Evolutionary conservation across 768 basidiomycete species (phyloP).

Genomic region (Coprinopsis marcescibilis): DNA sequence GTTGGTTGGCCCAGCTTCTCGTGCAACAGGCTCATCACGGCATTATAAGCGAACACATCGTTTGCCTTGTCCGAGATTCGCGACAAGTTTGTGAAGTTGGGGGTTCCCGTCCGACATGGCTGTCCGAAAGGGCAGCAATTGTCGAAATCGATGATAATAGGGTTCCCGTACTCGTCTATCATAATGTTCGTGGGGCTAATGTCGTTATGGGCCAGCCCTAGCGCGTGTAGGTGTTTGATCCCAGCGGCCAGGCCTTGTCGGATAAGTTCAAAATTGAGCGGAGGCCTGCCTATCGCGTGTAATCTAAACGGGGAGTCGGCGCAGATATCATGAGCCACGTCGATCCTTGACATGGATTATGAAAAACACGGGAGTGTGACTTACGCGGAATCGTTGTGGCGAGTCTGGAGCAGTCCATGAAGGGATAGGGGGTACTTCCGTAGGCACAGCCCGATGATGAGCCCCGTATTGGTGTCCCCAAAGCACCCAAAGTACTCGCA

Average conservation of each 20-base stretch:
- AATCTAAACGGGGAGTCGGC: too few relatives aligned
- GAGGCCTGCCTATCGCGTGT: constrained; percentile 3
- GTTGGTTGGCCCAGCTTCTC: too few relatives aligned
- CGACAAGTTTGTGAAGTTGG: constrained; percentile 13
- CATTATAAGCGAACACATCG: constrained; percentile 11
- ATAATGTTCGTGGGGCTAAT: constrained; percentile 22
- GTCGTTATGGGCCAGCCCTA: constrained; percentile 23
- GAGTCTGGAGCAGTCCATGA: constrained; percentile 8
- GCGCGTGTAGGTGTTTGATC: constrained; percentile 16
- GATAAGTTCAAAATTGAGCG: constrained; percentile 10
- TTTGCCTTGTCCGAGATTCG: constrained; percentile 11
- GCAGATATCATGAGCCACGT: too few relatives aligned
- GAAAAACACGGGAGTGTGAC: too few relatives aligned
- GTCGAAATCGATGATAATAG: constrained; percentile 23
- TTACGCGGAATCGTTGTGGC: constrained; percentile 8
- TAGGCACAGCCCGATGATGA: constrained; percentile 15
- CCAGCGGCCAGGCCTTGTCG: constrained; percentile 14
- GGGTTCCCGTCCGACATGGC: constrained; percentile 14
- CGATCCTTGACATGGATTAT: too few relatives aligned
- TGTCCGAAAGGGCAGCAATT: constrained; percentile 12
- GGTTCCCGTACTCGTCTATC: constrained; percentile 16
- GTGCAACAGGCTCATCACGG: constrained; percentile 9
- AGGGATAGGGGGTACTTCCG: constrained; percentile 12
- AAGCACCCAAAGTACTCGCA: constrained; percentile 17
- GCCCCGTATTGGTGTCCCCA: constrained; percentile 9